Evolutionary conservation across 371 early-diverging fungal genomes (phyloP), one percentile per base, ranked within the genome.

Genomic region (Mortierella sp.): DNA sequence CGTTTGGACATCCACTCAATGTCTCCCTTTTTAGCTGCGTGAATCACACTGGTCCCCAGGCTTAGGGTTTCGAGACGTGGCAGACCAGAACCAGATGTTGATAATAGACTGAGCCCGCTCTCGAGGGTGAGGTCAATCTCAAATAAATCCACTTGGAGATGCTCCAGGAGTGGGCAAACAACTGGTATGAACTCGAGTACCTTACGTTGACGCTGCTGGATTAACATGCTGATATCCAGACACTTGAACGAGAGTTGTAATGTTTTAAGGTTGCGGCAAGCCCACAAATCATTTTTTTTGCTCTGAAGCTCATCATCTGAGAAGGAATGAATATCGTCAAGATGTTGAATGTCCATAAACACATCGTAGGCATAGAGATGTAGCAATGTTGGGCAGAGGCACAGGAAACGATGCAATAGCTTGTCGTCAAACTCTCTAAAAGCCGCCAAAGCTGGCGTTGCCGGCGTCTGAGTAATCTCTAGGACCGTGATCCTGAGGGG

Each of bases 311-410:
- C 40, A 13, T 10, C 40, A 15, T 40, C 40, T 7, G 10, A 15
- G 15, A 15, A 15, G 40, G 40, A 40, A 40, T n/a, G n/a, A n/a
- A 37, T 45, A 28, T 28, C 10, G 17, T 19, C 47, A 7, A 62
- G 32, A 32, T 45, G 34, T 17, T 49, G 62, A 62, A 62, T 62
- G 22, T 49, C 62, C 49, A 62, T 37, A 22, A 49, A 62, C 17
- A 31, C 40, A 32, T 49, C 32, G 47, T 62, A 62, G 1, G 49
- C 49, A 49, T 62, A 32, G 4, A 62, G 31, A 9, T 49, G 45
- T 23, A 62, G 47, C 3, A 62, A 32, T 13, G 63, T 47, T 32
- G 51, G 63, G 32, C 63, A 62, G 9, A 10, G 17, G 31, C 63
- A 62, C 32, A 45, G 19, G 32, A 62, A 62, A 3, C 19, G 13